These are phyloP conservation scores for Alopecurus myosuroides DNA, from an alignment of 176 grass and related monocot species.

Conservation along the genomic window DNA sequence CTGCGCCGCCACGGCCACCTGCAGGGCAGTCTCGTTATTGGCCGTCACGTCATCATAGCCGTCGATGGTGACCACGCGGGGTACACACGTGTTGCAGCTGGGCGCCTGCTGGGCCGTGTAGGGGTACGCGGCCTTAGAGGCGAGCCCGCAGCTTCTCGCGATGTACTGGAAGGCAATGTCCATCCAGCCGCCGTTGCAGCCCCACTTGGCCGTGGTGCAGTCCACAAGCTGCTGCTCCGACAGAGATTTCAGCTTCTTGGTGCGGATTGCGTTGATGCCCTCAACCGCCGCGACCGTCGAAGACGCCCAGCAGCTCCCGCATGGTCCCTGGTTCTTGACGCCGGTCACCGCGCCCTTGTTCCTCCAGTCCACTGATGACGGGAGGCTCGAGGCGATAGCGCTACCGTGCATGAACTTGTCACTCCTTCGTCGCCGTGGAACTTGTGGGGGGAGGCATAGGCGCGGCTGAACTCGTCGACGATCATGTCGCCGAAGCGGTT, in stretches of 20 bases:
- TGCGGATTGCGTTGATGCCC: constrained; percentile 60
- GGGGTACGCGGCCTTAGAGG: constrained; percentile 25
- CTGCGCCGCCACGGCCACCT: constrained; percentile 47
- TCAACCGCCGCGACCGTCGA: constrained; percentile 59
- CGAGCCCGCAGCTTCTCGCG: constrained; percentile 33
- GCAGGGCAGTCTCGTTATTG: constrained; percentile 39
- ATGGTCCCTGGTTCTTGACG: constrained; percentile 77
- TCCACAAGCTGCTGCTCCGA: constrained; percentile 73
- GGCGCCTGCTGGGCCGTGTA: constrained; percentile 20
- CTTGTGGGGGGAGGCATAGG: constrained; percentile 47
- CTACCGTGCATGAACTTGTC: constrained; percentile 30
- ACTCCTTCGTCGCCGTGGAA: constrained; percentile 15
- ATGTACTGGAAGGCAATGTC: constrained; percentile 62
- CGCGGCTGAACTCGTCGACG: constrained; percentile 58
- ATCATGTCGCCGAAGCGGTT: constrained; percentile 88
- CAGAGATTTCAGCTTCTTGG: constrained; percentile 37
- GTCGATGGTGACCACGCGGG: constrained; percentile 13
- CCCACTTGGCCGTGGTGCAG: constrained; percentile 47
- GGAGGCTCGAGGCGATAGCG: constrained; percentile 1
- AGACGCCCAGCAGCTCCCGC: constrained; percentile 79
- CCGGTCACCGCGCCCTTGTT: constrained; percentile 48
- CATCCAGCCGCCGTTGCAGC: constrained; percentile 61
- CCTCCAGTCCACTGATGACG: constrained; percentile 60
- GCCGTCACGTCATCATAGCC: constrained; percentile 45
- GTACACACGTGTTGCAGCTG: constrained; percentile 25